Base-by-base conservation (phyloP, 2,329 filamentous ascomycete genomes). In the Fusarium coicis region DNA sequence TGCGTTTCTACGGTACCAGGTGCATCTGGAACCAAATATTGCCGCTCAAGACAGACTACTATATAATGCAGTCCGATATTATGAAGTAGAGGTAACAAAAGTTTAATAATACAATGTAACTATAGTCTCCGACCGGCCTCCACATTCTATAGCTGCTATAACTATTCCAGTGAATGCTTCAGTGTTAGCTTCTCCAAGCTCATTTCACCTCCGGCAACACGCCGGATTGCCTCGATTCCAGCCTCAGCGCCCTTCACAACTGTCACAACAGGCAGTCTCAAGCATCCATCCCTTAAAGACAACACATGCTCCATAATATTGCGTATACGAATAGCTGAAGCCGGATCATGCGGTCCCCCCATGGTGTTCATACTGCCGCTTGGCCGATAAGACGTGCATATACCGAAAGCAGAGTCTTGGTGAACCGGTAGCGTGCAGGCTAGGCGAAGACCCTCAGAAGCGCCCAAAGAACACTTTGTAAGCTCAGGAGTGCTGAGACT, bases 31-130 rank as follows among this genome's bases (percentile, higher is more conserved):
- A 18, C n/a, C 3, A 7, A 19, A 21, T 39, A 39, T 39, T 21
- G 21, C 37, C 2, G 19, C 19, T 9, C 2, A 21, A 39, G 16
- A 15, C 2, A 23, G 2, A 3, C 10, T 43, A 43, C 15, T 2
- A 10, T 3, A 10, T n/a, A n/a, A n/a, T 5, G 39, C 1, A 42
- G 5, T 15, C n/a, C 0, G 1, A 10, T 5, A 1, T 11, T 3
- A 23, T 5, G 4, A 11, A 18, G 5, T 8, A 18, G 23, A 11
- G n/a, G 10, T 43, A 7, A 23, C 23, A 12, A 10, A 10, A 16
- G 10, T 18, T 4, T 16, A 1, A 42, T 23, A 16, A 8, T 11
- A 21, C 5, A 34, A 15, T 15, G 14, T 34, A 21, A 40, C 7
- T n/a, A n/a, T 42, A n/a, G 5, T 42, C 37, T 39, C 10, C 11